Conservation (phyloP, 2,329 filamentous ascomycete genomes). For the Arthrobotrys entomopaga region DNA sequence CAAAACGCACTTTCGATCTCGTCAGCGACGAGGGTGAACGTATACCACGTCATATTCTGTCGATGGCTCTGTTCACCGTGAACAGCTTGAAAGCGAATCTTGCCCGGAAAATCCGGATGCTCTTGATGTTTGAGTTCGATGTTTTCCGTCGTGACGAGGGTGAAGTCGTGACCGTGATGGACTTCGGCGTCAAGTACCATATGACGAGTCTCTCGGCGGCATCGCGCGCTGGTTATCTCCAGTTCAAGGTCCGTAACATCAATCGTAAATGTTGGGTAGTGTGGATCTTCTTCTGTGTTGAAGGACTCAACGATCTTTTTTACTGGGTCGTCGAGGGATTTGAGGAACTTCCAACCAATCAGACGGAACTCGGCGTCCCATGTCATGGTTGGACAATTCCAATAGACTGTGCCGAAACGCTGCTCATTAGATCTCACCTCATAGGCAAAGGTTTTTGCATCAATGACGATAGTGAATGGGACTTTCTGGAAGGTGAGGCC, state of each 20-base stretch:
- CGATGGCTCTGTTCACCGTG: conserved; percentile 22
- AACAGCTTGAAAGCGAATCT: conserved; percentile 34
- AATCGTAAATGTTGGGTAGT: conserved; percentile 27
- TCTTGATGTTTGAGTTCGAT: conserved; percentile 45
- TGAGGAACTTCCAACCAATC: conserved; percentile 24
- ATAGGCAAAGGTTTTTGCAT: conserved; percentile 57
- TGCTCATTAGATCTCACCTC: conserved; percentile 54
- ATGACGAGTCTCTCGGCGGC: conserved; percentile 38
- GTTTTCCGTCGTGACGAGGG: conserved; percentile 41
- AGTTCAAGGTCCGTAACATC: conserved; percentile 23
- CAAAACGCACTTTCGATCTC: conserved; percentile 39
- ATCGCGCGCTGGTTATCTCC: conserved; percentile 21
- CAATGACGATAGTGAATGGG: conserved; percentile 42
- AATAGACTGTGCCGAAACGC: conserved; percentile 56
- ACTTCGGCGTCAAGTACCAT: conserved; percentile 42
- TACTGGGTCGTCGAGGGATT: conserved; percentile 24
- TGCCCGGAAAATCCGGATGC: conserved; percentile 15
- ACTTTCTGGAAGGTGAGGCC: conserved; percentile 47
- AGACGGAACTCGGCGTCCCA: conserved; percentile 53
- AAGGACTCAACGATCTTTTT: conserved; percentile 36
- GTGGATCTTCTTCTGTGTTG: conserved; percentile 24
- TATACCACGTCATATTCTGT: conserved; percentile 48
- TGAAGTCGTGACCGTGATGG: conserved; percentile 50
- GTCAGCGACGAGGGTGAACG: conserved; percentile 31
- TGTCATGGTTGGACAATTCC: conserved; percentile 55